Conservation (phyloP, 1,284 basidiomycete species). For the Pterula multifida region DNA sequence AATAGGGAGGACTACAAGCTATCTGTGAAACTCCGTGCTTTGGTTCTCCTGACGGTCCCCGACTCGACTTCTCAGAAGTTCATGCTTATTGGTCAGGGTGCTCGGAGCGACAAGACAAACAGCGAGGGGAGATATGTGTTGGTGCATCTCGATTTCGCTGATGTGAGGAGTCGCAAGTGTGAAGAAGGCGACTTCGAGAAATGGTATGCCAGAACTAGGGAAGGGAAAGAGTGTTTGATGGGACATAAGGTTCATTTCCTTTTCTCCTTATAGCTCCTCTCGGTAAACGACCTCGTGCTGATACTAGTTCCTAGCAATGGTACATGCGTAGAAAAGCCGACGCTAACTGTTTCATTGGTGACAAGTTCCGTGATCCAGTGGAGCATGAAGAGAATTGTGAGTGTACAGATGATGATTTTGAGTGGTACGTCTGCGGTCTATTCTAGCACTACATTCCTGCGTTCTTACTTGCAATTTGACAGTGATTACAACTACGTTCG, state of each 20-base stretch:
- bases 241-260: conserved; percentile 67
- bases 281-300: background rate
- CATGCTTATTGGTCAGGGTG: conserved; percentile 70
- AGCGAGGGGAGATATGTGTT: conserved; percentile 31
- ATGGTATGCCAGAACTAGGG: conserved; percentile 72
- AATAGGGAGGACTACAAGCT: conserved; percentile 61
- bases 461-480: background rate
- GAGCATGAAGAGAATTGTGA: conserved; percentile 75
- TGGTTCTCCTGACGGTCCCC: conserved; percentile 72
- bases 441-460: background rate
- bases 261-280: background rate
- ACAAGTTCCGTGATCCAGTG: conserved; percentile 82
- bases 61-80: conserved; percentile 94
- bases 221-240: conserved; percentile 79
- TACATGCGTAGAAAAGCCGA: conserved; percentile 79
- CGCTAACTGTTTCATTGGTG: conserved; percentile 84
- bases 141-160: conserved; percentile 79
- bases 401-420: conserved; percentile 84
- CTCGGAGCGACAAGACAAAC: conserved; percentile 50
- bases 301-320: conserved; percentile 60
- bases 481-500: conserved; percentile 87
- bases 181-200: conserved; percentile 67
- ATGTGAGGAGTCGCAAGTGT: conserved; percentile 63
- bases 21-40: conserved; percentile 63
- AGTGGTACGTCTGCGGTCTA: conserved; percentile 53